A percentile compares a stretch with the other conserved stretches of the same genome.
Conservation (phyloP, 2,329 filamentous ascomycete species). For the Microcyclospora pomicola region DNA sequence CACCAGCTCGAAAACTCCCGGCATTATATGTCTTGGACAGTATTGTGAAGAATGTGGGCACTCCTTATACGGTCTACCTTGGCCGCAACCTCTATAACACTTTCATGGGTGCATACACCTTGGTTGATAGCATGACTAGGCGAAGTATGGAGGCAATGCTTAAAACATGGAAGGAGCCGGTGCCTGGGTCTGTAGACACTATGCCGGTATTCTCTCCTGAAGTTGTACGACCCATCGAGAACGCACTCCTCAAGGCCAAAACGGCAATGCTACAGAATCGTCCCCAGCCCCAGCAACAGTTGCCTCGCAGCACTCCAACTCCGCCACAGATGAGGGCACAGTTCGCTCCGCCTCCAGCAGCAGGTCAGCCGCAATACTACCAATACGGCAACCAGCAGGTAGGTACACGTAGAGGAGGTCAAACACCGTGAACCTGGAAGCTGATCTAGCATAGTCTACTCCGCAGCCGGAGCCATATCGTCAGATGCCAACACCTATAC, state of each 20-base stretch:
- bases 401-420: conserved; percentile 2
- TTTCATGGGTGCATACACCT: conserved; percentile 91
- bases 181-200: conserved; percentile 85
- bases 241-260: conserved; percentile 73
- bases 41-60: conserved; percentile 96
- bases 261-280: conserved; percentile 49
- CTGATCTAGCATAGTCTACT: too few species aligned
- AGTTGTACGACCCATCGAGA: conserved; percentile 81
- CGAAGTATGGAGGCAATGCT: conserved; percentile 95
- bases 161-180: conserved; percentile 94
- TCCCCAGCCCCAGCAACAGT: conserved; percentile 34
- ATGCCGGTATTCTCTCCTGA: conserved; percentile 82
- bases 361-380: conserved; percentile 21
- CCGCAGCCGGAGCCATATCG: neutral
- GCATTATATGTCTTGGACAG: conserved; percentile 97
- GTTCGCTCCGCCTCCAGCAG: conserved; percentile 22
- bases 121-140: conserved; percentile 70
- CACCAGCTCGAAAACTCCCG: conserved; percentile 78
- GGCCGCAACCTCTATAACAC: conserved; percentile 82
- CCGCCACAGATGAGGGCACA: conserved; percentile 44
- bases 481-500: conserved; percentile 11
- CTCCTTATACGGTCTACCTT: conserved; percentile 91
- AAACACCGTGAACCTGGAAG: too few species aligned
- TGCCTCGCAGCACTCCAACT: conserved; percentile 57
- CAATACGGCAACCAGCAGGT: conserved; percentile 25